phyloP scores from a whole-genome alignment of 2,329 filamentous ascomycete species.

The Fusarium abutilonis region DNA sequence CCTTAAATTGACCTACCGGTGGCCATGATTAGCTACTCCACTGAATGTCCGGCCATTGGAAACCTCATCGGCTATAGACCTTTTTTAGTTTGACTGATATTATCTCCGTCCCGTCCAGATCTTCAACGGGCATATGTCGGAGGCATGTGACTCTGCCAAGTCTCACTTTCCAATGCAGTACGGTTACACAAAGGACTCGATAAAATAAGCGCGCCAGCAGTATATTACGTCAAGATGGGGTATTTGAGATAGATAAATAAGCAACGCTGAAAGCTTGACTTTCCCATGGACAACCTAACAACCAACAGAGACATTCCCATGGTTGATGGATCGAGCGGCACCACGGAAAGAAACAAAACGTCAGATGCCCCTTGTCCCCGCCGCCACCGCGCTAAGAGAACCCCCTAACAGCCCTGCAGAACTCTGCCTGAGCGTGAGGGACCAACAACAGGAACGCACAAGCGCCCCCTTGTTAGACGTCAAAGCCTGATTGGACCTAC shows the following conservation, averaged over 20 bases:
- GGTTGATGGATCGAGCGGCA: neutral
- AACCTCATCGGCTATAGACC: neutral
- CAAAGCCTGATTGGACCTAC: conserved; percentile 14
- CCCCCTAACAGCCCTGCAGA: conserved; percentile 32
- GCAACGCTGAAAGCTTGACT: neutral
- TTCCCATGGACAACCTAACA: neutral
- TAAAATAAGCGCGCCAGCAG: neutral
- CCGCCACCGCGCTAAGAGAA: conserved; percentile 35
- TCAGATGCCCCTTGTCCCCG: conserved; percentile 23
- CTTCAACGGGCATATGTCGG: conserved; percentile 23
- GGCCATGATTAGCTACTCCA: conserved; percentile 6
- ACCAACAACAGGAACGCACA: conserved; percentile 38
- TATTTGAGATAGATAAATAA: neutral
- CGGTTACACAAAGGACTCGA: neutral
- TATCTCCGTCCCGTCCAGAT: neutral
- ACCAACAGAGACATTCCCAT: neutral
- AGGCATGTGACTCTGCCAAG: conserved; percentile 21
- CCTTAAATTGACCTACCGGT: conserved; percentile 11
- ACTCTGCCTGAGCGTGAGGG: conserved; percentile 12
- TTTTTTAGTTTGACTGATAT: neutral
- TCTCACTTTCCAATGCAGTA: neutral
- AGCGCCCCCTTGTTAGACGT: conserved; percentile 27
- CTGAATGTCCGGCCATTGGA: neutral
- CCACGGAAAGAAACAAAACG: conserved; percentile 24
- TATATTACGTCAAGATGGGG: neutral